Conservation (phyloP, 768 basidiomycete genomes). For the Pleurotus pulmonarius region DNA sequence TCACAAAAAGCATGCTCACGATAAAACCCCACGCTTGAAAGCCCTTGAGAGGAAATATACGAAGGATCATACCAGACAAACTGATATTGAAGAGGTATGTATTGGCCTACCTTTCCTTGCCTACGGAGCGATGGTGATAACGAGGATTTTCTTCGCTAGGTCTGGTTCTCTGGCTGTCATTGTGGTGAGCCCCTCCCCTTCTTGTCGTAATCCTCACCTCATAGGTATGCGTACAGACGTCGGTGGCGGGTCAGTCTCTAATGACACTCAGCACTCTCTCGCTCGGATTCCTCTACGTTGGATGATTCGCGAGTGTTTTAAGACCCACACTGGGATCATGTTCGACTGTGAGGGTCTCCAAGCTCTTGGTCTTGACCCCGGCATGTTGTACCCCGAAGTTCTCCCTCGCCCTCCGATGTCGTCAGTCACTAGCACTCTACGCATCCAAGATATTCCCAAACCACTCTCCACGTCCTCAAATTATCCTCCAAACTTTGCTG, state of each 20-base stretch:
- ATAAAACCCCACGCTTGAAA: not conserved
- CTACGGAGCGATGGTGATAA: too few relatives aligned
- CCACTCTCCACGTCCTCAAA: too few relatives aligned
- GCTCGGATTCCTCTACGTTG: slow-evolving; percentile 55
- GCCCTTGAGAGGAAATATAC: slow-evolving; percentile 24
- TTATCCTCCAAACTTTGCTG: too few relatives aligned
- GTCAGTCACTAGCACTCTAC: slow-evolving; percentile 12
- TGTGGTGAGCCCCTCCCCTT: slow-evolving; percentile 36
- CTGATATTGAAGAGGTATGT: slow-evolving; percentile 42
- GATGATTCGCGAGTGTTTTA: slow-evolving; percentile 72
- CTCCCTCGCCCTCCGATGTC: slow-evolving; percentile 25
- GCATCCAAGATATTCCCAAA: slow-evolving; percentile 19
- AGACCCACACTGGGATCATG: slow-evolving; percentile 50
- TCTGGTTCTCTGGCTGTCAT: slow-evolving; percentile 63
- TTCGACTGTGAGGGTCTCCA: slow-evolving; percentile 45
- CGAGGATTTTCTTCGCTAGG: too few relatives aligned
- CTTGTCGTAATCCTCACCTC: too few relatives aligned
- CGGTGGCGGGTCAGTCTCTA: slow-evolving; percentile 51
- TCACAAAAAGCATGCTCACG: not conserved
- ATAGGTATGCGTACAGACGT: too few relatives aligned
- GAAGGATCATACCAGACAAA: slow-evolving; percentile 14
- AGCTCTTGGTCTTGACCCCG: slow-evolving; percentile 36
- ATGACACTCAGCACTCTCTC: slow-evolving; percentile 36
- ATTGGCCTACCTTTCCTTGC: too few relatives aligned
- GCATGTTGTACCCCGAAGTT: slow-evolving; percentile 31